These are phyloP conservation scores for Mycosphaerella arachidis DNA, from an alignment of 2,329 filamentous ascomycete genomes.

Conservation along the genomic window DNA sequence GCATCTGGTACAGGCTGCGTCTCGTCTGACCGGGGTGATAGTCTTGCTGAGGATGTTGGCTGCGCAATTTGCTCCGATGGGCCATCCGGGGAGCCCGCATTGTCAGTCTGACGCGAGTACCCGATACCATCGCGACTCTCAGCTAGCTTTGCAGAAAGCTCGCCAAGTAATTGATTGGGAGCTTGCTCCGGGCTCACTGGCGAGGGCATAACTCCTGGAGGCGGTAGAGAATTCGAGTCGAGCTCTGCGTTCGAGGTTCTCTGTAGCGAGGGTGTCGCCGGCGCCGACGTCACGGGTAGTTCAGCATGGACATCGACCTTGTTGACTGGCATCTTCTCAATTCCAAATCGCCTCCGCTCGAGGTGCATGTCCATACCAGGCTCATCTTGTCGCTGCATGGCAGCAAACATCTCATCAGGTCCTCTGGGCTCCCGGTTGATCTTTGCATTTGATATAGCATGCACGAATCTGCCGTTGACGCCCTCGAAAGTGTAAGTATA, in stretches of 20 bases:
- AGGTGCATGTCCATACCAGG: constrained; percentile 35
- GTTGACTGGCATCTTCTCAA: constrained; percentile 18
- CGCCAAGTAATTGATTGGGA: not conserved
- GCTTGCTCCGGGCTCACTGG: not conserved
- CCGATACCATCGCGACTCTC: not conserved
- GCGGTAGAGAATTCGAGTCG: not conserved
- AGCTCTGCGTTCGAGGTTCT: not conserved
- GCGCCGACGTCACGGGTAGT: not conserved
- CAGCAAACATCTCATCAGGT: constrained; percentile 57
- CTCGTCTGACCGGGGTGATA: too few species aligned
- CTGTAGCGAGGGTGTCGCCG: not conserved
- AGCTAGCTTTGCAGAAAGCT: not conserved
- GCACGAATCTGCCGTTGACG: constrained; percentile 43
- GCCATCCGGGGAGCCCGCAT: too few species aligned
- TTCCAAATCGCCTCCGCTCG: constrained; percentile 27
- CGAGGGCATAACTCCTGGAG: not conserved
- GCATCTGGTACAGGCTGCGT: not conserved
- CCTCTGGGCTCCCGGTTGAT: constrained; percentile 53
- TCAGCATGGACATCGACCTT: constrained; percentile 4
- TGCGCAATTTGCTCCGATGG: too few species aligned
- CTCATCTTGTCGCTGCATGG: constrained; percentile 35
- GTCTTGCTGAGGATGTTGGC: too few species aligned
- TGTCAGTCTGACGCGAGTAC: not conserved
- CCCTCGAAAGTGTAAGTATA: constrained; percentile 47
- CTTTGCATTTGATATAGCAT: constrained; percentile 53